phyloP scores from a whole-genome alignment of 2,329 filamentous ascomycete genomes.

The Furcasterigmium furcatum region DNA sequence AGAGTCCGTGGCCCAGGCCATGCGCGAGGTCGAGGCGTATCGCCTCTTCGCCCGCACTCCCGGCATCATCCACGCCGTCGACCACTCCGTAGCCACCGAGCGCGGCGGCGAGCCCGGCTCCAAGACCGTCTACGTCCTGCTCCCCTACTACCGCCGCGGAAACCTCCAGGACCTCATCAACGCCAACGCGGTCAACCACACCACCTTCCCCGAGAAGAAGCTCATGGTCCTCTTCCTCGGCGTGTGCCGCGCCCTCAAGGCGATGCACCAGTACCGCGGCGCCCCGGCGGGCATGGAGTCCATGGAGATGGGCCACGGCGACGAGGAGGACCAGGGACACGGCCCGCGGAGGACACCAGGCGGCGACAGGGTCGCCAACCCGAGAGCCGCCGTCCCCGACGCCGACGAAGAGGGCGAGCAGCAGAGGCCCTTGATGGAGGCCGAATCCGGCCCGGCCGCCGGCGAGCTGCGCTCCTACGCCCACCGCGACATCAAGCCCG shows the following conservation, averaged over 20 bases:
- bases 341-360: constrained; percentile 32
- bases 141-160: constrained; percentile 92
- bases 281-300: constrained; percentile 37
- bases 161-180: constrained; percentile 99
- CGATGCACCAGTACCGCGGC: constrained; percentile 87
- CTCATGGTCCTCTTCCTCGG: constrained; percentile 90
- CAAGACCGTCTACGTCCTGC: constrained; percentile 94
- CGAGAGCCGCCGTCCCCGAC: constrained; percentile 42
- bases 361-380: constrained; percentile 21
- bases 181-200: constrained; percentile 94
- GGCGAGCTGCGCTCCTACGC: constrained; percentile 76
- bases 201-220: constrained; percentile 79
- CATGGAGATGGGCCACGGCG: constrained; percentile 49
- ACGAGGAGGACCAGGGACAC: constrained; percentile 33
- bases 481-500: constrained; percentile 96
- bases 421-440: constrained; percentile 79
- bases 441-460: constrained; percentile 67
- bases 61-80: constrained; percentile 83
- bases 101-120: constrained; percentile 55
- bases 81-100: constrained; percentile 79
- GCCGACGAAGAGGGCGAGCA: constrained; percentile 71
- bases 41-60: constrained; percentile 78
- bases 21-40: constrained; percentile 98
- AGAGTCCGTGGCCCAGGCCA: constrained; percentile 89
- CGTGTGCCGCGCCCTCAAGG: constrained; percentile 81